Percentiles rank a stretch among this genome's conserved stretches.
phyloP scores from a whole-genome alignment of 148 eudicot species.

The Amaranthus cruentus region DNA sequence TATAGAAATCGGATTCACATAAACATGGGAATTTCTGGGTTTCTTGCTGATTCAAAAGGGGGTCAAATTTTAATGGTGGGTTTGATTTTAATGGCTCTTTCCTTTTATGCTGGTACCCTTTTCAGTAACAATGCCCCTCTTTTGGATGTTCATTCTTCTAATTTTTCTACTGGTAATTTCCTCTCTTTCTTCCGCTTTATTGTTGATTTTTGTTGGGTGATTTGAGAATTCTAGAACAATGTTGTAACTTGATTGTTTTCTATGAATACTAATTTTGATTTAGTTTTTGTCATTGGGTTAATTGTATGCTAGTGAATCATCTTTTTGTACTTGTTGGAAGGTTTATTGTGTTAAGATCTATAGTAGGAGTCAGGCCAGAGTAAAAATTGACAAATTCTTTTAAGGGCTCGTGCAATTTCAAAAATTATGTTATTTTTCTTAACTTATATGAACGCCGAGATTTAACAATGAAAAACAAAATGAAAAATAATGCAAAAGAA shows the following conservation, averaged over 20 bases:
- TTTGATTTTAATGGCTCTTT: constrained; percentile 61
- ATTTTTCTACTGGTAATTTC: constrained; percentile 34
- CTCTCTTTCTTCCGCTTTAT: background rate
- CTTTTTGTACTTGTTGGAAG: background rate
- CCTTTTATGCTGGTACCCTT: constrained; percentile 76
- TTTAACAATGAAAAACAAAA: too few relatives aligned
- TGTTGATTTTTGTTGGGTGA: background rate
- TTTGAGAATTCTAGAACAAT: background rate
- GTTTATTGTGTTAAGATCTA: background rate
- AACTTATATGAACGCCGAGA: too few relatives aligned
- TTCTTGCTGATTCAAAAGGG: constrained; percentile 43
- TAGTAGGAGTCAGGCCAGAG: background rate
- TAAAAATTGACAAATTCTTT: too few relatives aligned
- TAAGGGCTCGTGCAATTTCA: too few relatives aligned
- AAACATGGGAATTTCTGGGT: constrained; percentile 19
- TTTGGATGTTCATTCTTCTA: constrained; percentile 29
- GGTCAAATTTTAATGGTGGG: constrained; percentile 48
- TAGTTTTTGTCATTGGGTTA: background rate
- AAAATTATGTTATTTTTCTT: too few relatives aligned
- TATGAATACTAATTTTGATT: background rate
- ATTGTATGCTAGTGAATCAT: background rate
- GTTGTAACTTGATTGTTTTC: background rate
- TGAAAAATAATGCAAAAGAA: too few relatives aligned
- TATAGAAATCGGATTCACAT: background rate
- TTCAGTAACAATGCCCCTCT: constrained; percentile 41